phyloP scores from a whole-genome alignment of 1,139 yeast genomes.

The Zygoascus sp. region DNA sequence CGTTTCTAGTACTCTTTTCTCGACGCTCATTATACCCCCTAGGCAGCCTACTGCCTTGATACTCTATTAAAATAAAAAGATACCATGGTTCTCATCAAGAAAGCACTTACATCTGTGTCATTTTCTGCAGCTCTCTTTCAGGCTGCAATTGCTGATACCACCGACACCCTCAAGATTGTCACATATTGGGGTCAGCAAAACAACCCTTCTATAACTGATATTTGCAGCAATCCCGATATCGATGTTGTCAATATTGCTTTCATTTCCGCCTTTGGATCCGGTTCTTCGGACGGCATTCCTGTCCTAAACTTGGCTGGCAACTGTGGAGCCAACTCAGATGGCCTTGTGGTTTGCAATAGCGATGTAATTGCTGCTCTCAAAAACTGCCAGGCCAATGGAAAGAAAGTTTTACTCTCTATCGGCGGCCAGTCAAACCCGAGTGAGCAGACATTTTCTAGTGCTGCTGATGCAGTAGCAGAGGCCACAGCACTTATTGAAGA shows the following conservation, averaged over 20 bases:
- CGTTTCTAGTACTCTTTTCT: not conserved
- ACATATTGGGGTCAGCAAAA: slow-evolving; percentile 92
- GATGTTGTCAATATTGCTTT: slow-evolving; percentile 75
- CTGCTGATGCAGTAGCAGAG: slow-evolving; percentile 57
- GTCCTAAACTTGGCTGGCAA: slow-evolving; percentile 61
- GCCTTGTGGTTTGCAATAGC: slow-evolving; percentile 47
- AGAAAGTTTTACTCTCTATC: slow-evolving; percentile 65
- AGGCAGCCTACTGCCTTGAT: too few relatives aligned
- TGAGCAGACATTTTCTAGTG: slow-evolving; percentile 44
- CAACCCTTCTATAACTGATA: slow-evolving; percentile 54
- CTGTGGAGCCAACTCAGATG: slow-evolving; percentile 46
- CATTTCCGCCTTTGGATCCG: slow-evolving; percentile 60
- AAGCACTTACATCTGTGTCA: not conserved
- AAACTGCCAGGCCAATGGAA: slow-evolving; percentile 70
- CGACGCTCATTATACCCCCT: too few relatives aligned
- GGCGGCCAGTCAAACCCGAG: slow-evolving; percentile 81
- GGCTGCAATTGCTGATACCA: slow-evolving; percentile 36
- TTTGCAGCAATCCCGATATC: slow-evolving; percentile 65
- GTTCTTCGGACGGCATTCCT: slow-evolving; percentile 34
- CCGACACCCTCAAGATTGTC: too few relatives aligned
- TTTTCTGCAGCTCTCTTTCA: not conserved
- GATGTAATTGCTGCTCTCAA: slow-evolving; percentile 63
- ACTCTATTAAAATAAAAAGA: not conserved
- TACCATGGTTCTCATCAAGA: not conserved
- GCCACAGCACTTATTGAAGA: slow-evolving; percentile 78